These are phyloP conservation scores for Coemansia sp. DNA, from an alignment of 192 early-diverging fungal genomes.

Conservation along the genomic window DNA sequence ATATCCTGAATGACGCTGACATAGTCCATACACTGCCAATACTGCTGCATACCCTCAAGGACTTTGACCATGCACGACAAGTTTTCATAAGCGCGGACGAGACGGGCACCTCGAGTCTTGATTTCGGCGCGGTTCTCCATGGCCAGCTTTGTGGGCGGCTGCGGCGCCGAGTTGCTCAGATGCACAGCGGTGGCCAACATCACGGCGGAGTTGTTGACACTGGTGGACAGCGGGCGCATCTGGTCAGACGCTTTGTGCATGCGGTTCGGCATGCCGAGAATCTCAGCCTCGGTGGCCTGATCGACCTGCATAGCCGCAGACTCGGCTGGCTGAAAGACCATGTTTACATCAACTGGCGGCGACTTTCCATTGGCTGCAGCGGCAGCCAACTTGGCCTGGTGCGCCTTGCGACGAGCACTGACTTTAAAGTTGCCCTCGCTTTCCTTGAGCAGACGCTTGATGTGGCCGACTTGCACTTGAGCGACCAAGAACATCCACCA, in stretches of 20 bases:
- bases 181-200: slow-evolving; percentile 46
- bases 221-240: slow-evolving; percentile 48
- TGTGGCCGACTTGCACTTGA: slow-evolving; percentile 54
- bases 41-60: slow-evolving; percentile 56
- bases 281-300: slow-evolving; percentile 5
- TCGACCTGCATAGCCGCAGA: neutral
- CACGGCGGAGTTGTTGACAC: slow-evolving; percentile 43
- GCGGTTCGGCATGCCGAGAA: slow-evolving; percentile 4
- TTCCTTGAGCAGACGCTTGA: slow-evolving; percentile 51
- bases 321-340: neutral
- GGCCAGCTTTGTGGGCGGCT: slow-evolving; percentile 13
- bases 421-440: slow-evolving; percentile 52
- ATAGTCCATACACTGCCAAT: slow-evolving; percentile 57
- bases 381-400: slow-evolving; percentile 11
- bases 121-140: slow-evolving; percentile 26
- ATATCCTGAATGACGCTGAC: slow-evolving; percentile 45
- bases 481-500: slow-evolving; percentile 56
- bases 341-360: neutral
- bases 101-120: slow-evolving; percentile 28
- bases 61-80: slow-evolving; percentile 56
- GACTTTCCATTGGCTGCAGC: neutral
- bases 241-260: slow-evolving; percentile 22
- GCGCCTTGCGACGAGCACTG: slow-evolving; percentile 28
- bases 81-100: slow-evolving; percentile 49
- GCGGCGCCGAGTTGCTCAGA: slow-evolving; percentile 24